These are phyloP conservation scores for Saccharum spontaneum DNA, from an alignment of 176 grass and related monocot species.

Conservation along the genomic window DNA sequence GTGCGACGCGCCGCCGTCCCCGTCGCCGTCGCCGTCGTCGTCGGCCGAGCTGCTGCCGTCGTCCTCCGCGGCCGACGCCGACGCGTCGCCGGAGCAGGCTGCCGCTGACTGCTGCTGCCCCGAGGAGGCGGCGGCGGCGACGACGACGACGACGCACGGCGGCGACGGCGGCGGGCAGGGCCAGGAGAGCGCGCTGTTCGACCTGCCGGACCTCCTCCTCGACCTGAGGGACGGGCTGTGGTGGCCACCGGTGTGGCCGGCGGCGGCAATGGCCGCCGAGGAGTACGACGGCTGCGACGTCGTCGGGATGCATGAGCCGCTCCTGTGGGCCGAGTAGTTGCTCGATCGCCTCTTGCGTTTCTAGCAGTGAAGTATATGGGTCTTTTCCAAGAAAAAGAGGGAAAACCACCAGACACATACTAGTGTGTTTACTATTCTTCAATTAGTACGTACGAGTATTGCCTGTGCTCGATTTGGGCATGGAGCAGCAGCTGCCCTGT, in stretches of 20 bases:
- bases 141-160: not conserved
- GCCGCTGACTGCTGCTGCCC: not conserved
- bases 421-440: not conserved
- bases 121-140: not conserved
- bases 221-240: conserved; percentile 59
- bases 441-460: not conserved
- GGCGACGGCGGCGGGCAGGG: not conserved
- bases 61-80: not conserved
- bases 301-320: conserved; percentile 35
- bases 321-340: conserved; percentile 53
- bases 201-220: conserved; percentile 56
- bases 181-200: conserved; percentile 45
- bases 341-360: not conserved
- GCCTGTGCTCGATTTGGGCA: conserved; percentile 14
- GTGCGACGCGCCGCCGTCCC: not conserved
- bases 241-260: conserved; percentile 39
- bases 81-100: not conserved
- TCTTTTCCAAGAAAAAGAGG: not conserved
- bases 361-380: not conserved
- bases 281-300: conserved; percentile 48
- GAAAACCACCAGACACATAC: not conserved
- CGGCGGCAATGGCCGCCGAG: conserved; percentile 33
- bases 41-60: conserved; percentile 12
- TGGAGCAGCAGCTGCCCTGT: not conserved
- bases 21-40: not conserved